Evolutionary conservation across 2,329 filamentous ascomycete genomes (phyloP).

Genomic region (Chrysosporium queenslandicum): DNA sequence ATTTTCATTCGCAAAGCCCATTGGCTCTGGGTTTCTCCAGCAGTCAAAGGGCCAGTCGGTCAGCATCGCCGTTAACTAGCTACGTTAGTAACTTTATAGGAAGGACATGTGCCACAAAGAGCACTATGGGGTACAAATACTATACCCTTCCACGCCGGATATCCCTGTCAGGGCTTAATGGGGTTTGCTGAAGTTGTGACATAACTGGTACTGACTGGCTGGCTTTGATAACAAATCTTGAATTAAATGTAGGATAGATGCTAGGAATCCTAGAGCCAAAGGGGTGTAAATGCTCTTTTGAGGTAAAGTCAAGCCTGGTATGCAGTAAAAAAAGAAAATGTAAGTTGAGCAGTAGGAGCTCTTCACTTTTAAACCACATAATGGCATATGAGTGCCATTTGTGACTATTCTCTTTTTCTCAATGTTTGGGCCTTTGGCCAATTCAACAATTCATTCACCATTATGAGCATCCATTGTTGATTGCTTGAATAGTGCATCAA

Average conservation of each 20-base stretch:
- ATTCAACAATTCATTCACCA: neutral
- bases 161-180: neutral
- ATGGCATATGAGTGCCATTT: neutral
- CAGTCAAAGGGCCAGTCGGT: constrained; percentile 11
- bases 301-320: neutral
- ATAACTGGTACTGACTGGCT: neutral
- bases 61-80: constrained; percentile 11
- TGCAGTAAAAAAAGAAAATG: neutral
- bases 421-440: neutral
- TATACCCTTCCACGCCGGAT: constrained; percentile 11
- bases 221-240: neutral
- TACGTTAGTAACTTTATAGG: neutral
- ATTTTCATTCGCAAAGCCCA: constrained; percentile 12
- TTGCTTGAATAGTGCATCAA: too few species aligned
- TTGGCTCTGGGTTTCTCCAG: neutral
- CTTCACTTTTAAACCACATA: neutral
- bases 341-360: neutral
- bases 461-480: neutral
- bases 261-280: neutral
- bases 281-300: neutral
- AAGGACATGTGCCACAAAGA: too few species aligned
- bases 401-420: neutral
- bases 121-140: too few species aligned
- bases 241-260: neutral
- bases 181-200: neutral